phyloP scores from a whole-genome alignment of 352 stramenopile genomes.

The Phytophthora meadii region DNA sequence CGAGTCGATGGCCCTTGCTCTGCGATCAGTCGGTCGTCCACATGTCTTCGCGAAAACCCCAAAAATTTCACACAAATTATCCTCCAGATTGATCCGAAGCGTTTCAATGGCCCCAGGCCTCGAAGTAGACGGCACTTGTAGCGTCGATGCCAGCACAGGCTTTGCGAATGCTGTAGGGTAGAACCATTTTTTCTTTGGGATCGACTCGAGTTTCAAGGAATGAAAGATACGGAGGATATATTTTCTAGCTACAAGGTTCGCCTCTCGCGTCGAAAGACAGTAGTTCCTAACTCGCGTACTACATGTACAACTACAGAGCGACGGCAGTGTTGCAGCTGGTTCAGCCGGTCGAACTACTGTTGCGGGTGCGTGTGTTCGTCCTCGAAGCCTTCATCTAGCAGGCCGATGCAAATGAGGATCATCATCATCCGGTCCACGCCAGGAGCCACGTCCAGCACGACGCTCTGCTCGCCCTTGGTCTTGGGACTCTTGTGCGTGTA shows the following conservation, averaged over 20 bases:
- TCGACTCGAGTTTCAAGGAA: conserved; percentile 3
- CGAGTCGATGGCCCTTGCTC: not conserved
- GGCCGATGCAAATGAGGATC: conserved; percentile 48
- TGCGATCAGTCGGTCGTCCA: conserved; percentile 10
- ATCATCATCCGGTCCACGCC: conserved; percentile 53
- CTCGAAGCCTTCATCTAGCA: conserved; percentile 41
- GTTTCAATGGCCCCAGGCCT: not conserved
- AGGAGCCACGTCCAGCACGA: conserved; percentile 40
- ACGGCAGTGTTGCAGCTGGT: not conserved
- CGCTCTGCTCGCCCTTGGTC: conserved; percentile 22
- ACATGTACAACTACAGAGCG: not conserved
- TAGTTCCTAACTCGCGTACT: conserved; percentile 4
- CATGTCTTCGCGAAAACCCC: conserved; percentile 11
- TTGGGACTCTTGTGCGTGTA: conserved; percentile 39
- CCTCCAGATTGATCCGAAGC: not conserved
- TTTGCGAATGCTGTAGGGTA: conserved; percentile 5
- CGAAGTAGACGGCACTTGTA: not conserved
- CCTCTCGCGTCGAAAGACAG: not conserved
- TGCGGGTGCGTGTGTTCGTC: conserved; percentile 33
- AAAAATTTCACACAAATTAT: conserved; percentile 19
- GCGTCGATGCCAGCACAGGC: not conserved
- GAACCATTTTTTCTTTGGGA: conserved; percentile 16
- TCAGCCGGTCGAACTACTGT: conserved; percentile 10
- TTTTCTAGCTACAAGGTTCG: conserved; percentile 14
- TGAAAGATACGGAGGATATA: conserved; percentile 19